A percentile compares a stretch with the other conserved stretches of the same genome.
These are phyloP conservation scores for Colletotrichum filicis DNA, from an alignment of 2,329 filamentous ascomycete genomes.

Conservation along the genomic window DNA sequence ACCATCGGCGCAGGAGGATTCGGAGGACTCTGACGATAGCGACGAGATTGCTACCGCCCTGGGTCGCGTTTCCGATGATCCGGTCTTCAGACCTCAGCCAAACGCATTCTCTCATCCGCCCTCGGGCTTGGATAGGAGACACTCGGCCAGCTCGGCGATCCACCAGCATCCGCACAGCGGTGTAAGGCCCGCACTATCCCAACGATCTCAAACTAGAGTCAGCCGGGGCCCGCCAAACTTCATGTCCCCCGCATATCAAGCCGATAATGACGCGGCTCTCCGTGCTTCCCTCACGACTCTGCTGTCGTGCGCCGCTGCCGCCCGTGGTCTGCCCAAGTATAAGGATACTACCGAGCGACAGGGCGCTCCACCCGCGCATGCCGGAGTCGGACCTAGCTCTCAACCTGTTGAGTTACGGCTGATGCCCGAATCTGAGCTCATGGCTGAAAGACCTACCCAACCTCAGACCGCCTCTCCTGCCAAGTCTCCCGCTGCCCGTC, in stretches of 20 bases:
- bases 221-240: conserved; percentile 66
- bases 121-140: conserved; percentile 58
- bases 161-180: conserved; percentile 61
- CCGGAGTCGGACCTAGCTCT: conserved; percentile 56
- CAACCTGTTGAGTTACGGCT: conserved; percentile 70
- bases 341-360: conserved; percentile 52
- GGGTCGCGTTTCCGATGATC: conserved; percentile 66
- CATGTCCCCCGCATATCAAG: conserved; percentile 79
- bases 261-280: conserved; percentile 92
- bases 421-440: conserved; percentile 70
- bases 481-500: conserved; percentile 41
- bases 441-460: conserved; percentile 47
- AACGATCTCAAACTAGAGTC: conserved; percentile 58
- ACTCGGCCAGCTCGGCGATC: conserved; percentile 61
- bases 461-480: conserved; percentile 32
- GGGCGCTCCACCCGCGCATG: conserved; percentile 43
- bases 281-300: conserved; percentile 94
- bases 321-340: conserved; percentile 80
- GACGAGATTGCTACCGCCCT: conserved; percentile 88
- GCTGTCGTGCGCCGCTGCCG: conserved; percentile 93
- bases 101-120: conserved; percentile 93
- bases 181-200: conserved; percentile 60
- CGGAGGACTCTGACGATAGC: conserved; percentile 61
- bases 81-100: conserved; percentile 83
- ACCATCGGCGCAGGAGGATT: conserved; percentile 51